Base-by-base conservation (phyloP, 352 stramenopile genomes). In the Plasmopara viticola region DNA sequence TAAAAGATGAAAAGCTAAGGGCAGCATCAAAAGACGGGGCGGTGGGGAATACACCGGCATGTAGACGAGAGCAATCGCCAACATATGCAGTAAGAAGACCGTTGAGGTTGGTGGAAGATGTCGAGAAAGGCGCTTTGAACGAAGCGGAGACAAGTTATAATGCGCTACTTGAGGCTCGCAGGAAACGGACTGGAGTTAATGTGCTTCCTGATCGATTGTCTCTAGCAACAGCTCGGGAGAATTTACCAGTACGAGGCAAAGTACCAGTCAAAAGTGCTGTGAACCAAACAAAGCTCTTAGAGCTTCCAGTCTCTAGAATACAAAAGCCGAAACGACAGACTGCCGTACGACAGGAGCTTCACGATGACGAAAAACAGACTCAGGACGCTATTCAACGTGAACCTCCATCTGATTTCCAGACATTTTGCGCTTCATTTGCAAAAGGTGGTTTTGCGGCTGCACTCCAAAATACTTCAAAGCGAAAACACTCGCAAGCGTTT, bases 381-480 rank as follows among this genome's bases (percentile, higher is more conserved):
- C 58, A 64, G 29, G 53, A 53, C 6, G 43, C 41, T 2, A 47
- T 56, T 31, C 41, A 37, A 49, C 33, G 2, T 38, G 44, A 52
- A 39, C 25, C 30, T 15, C 35, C 44, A 10, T 45, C 60, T 15
- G 53, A 60, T 54, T 72, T 72, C 40, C 45, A 66, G 29, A 53
- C 49, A 33, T 72, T 69, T 58, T 72, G 64, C 28, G 52, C 52
- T 44, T 64, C 60, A n/a, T 72, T 72, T 54, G 64, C 42, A 48
- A 18, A 31, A 14, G 64, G 64, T 38, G 52, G 56, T 17, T 62
- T 60, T 53, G 49, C 48, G 34, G 52, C 52, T 50, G 64, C 60
- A 25, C 38, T 50, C 49, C 44, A 50, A 51, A 42, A 46, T 46
- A 12, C 34, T 17, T 41, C 52, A 12, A 72, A 72, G 41, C 48